Percentiles rank a stretch among this genome's conserved stretches.
Conservation (phyloP, 495 filamentous ascomycete genomes). For the Umbilicaria muhlenbergii region DNA sequence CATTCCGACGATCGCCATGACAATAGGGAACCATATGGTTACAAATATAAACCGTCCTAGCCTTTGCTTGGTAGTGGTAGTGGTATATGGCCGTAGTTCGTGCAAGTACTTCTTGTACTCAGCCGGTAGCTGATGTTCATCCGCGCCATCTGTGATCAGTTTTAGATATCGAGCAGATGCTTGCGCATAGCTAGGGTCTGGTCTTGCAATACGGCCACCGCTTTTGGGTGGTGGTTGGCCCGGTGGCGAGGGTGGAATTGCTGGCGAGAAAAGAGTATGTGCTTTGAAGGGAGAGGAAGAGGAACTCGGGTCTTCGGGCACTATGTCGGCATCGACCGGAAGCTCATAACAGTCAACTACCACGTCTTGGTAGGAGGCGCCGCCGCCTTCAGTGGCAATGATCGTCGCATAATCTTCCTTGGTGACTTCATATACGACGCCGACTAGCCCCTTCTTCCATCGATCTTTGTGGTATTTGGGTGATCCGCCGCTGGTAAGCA, state of each 20-base stretch:
- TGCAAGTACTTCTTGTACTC: slow-evolving; percentile 59
- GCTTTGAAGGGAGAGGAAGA: slow-evolving; percentile 30
- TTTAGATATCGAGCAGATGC: slow-evolving; percentile 69
- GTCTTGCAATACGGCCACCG: slow-evolving; percentile 32
- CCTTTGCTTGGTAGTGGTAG: slow-evolving; percentile 49
- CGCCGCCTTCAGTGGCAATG: slow-evolving; percentile 80
- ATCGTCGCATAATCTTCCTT: slow-evolving; percentile 66
- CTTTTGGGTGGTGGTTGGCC: slow-evolving; percentile 6
- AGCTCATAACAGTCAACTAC: slow-evolving; percentile 60
- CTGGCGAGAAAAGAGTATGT: slow-evolving; percentile 45
- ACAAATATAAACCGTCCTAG: slow-evolving; percentile 48
- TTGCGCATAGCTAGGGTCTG: slow-evolving; percentile 56
- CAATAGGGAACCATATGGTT: slow-evolving; percentile 39
- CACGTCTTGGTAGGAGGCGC: slow-evolving; percentile 67
- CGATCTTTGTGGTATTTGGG: slow-evolving; percentile 28
- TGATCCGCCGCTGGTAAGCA: slow-evolving; percentile 11
- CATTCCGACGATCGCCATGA: slow-evolving; percentile 33
- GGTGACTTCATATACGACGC: slow-evolving; percentile 91
- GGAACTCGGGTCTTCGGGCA: slow-evolving; percentile 25
- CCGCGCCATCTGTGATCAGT: slow-evolving; percentile 59
- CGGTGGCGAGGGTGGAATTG: slow-evolving; percentile 1
- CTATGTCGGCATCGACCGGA: slow-evolving; percentile 22
- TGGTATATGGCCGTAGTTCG: slow-evolving; percentile 47
- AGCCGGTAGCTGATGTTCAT: slow-evolving; percentile 57
- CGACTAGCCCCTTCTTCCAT: slow-evolving; percentile 71